Conservation (phyloP, 2,329 filamentous ascomycete genomes). For the Didymella sp. region DNA sequence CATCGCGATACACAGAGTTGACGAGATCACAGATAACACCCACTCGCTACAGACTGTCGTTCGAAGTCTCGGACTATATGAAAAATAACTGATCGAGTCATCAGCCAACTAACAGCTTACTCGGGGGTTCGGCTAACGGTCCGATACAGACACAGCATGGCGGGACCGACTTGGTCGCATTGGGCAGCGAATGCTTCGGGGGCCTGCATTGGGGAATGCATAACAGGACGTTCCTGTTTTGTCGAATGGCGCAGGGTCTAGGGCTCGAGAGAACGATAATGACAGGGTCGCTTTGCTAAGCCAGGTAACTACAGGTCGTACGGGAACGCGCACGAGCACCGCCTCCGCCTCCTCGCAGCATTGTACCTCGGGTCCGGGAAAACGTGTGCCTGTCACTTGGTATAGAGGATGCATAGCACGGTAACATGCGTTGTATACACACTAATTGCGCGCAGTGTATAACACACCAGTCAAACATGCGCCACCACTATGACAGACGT, state of each 20-base stretch:
- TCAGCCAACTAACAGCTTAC: background rate
- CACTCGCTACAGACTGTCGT: background rate
- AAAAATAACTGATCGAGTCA: background rate
- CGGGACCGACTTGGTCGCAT: background rate
- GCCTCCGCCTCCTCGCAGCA: background rate
- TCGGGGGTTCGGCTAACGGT: background rate
- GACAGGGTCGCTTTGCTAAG: background rate
- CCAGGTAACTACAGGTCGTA: background rate
- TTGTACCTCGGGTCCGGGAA: slow-evolving; percentile 2
- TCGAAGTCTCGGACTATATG: background rate
- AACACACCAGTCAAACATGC: slow-evolving; percentile 10
- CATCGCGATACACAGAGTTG: background rate
- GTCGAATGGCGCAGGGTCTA: background rate
- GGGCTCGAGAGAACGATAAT: slow-evolving; percentile 1
- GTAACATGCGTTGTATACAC: slow-evolving; percentile 2
- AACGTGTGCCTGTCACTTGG: slow-evolving; percentile 5
- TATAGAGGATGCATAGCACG: background rate
- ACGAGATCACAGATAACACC: background rate
- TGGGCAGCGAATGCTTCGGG: background rate
- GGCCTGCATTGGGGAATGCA: background rate
- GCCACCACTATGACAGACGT: background rate
- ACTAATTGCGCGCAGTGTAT: slow-evolving; percentile 1
- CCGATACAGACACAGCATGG: background rate
- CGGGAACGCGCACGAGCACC: slow-evolving; percentile 5
- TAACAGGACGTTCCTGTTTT: background rate